Percentiles rank a stretch among this genome's conserved stretches.
phyloP scores from a whole-genome alignment of 192 early-diverging fungal genomes.

The Mortierella claussenii region DNA sequence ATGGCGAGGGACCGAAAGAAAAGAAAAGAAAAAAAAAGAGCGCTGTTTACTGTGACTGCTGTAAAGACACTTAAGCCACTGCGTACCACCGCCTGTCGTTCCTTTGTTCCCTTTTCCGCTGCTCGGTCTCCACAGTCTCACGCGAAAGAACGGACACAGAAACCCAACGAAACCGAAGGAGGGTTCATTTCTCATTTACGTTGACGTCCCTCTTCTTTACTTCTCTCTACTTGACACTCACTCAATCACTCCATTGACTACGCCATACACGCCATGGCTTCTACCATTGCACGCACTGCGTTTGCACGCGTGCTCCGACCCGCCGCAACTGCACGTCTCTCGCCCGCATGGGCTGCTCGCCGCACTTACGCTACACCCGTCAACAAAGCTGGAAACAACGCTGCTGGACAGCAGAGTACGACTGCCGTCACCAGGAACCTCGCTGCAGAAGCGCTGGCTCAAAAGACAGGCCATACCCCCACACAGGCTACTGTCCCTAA shows the following conservation, averaged over 20 bases:
- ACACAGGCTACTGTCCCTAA: constrained; percentile 58
- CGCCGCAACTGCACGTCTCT: constrained; percentile 14
- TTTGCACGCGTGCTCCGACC: constrained; percentile 18
- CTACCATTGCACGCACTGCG: constrained; percentile 41
- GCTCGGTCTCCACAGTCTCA: no score
- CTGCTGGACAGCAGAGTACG: constrained; percentile 4
- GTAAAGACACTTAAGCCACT: background rate
- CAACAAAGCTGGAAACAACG: background rate
- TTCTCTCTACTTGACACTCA: no score
- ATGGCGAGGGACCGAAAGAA: no score
- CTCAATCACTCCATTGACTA: constrained; percentile 8
- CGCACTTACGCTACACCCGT: constrained; percentile 37
- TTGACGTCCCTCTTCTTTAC: no score
- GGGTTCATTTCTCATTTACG: no score
- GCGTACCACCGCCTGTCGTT: background rate
- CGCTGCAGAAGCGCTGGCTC: constrained; percentile 58
- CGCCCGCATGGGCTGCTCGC: constrained; percentile 31
- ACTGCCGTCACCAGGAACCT: constrained; percentile 27
- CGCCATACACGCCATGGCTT: constrained; percentile 44
- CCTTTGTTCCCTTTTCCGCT: background rate
- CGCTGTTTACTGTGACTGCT: constrained; percentile 14
- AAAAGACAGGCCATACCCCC: constrained; percentile 47
- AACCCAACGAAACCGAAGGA: no score
- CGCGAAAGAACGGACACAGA: background rate
- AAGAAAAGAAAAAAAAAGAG: constrained; percentile 17